phyloP scores from a whole-genome alignment of 2,329 filamentous ascomycete species.

The Xylariaceae sp. region DNA sequence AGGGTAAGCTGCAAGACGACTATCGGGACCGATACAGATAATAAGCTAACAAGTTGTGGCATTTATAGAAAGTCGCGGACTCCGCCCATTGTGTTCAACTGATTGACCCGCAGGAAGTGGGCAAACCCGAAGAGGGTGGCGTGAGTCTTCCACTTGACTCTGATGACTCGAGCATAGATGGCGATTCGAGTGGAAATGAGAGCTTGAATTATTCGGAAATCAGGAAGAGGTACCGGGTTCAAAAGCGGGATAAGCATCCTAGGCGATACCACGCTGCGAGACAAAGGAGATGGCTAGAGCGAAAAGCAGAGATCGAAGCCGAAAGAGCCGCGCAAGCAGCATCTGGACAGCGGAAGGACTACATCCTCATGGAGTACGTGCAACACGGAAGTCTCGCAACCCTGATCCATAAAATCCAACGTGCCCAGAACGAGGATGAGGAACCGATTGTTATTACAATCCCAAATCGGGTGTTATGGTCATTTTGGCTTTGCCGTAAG shows the following conservation, averaged over 20 bases:
- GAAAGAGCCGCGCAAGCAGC: neutral
- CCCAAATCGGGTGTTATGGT: constrained; percentile 21
- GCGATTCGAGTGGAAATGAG: constrained; percentile 22
- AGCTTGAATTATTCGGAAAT: constrained; percentile 4
- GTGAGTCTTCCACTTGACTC: accelerated
- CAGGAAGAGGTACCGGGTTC: neutral
- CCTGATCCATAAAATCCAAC: constrained; percentile 15
- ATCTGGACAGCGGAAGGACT: constrained; percentile 5
- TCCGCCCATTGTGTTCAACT: constrained; percentile 26
- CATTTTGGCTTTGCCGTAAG: constrained; percentile 22
- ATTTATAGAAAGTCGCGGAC: constrained; percentile 21
- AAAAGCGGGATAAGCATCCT: neutral
- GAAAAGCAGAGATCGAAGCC: neutral
- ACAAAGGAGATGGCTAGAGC: neutral
- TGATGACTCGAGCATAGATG: constrained; percentile 20
- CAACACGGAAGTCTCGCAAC: constrained; percentile 18
- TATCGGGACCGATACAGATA: too few relatives aligned
- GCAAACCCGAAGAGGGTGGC: neutral
- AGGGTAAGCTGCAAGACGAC: constrained; percentile 3
- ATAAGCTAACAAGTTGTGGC: constrained; percentile 5
- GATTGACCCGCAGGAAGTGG: constrained; percentile 10
- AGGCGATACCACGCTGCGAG: too few relatives aligned
- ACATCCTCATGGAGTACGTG: constrained; percentile 23
- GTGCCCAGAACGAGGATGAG: neutral
- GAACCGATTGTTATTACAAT: neutral